Evolutionary conservation across 1,139 yeast genomes (phyloP).

Genomic region (Debaryomyces robertsiae): DNA sequence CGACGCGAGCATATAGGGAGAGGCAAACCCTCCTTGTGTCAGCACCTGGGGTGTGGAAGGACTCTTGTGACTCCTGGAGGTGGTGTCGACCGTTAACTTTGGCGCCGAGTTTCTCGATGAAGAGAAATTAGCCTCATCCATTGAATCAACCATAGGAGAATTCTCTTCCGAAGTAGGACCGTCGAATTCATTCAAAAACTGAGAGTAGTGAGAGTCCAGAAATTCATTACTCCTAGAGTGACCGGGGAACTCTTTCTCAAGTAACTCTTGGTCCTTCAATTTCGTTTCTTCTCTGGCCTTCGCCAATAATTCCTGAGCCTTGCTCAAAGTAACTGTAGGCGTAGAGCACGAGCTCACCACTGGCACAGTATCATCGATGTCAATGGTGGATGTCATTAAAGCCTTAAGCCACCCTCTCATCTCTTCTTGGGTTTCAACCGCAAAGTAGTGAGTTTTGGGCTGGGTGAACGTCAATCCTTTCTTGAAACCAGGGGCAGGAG

Average conservation of each 20-base stretch:
- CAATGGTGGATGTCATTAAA: conserved; percentile 92
- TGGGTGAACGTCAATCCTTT: conserved; percentile 96
- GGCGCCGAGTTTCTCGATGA: conserved; percentile 24
- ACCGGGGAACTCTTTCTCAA: conserved; percentile 40
- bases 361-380: conserved; percentile 89
- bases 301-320: conserved; percentile 84
- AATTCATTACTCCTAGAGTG: conserved; percentile 30
- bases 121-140: conserved; percentile 34
- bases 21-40: conserved; percentile 50
- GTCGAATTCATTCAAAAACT: conserved; percentile 25
- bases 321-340: conserved; percentile 84
- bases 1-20: conserved; percentile 62
- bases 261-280: conserved; percentile 57
- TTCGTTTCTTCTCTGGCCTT: conserved; percentile 77
- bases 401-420: conserved; percentile 97
- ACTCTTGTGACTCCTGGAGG: conserved; percentile 20
- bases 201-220: conserved; percentile 18
- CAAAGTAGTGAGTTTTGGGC: conserved; percentile 93
- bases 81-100: conserved; percentile 40
- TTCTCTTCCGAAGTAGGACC: conserved; percentile 26
- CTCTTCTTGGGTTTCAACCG: conserved; percentile 87
- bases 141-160: conserved; percentile 35
- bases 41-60: conserved; percentile 37
- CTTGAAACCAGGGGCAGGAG: conserved; percentile 97
- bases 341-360: conserved; percentile 93